Percentiles rank a stretch among this genome's conserved stretches.
Conservation (phyloP, 1,284 basidiomycete genomes). For the Schizopora paradoxa region DNA sequence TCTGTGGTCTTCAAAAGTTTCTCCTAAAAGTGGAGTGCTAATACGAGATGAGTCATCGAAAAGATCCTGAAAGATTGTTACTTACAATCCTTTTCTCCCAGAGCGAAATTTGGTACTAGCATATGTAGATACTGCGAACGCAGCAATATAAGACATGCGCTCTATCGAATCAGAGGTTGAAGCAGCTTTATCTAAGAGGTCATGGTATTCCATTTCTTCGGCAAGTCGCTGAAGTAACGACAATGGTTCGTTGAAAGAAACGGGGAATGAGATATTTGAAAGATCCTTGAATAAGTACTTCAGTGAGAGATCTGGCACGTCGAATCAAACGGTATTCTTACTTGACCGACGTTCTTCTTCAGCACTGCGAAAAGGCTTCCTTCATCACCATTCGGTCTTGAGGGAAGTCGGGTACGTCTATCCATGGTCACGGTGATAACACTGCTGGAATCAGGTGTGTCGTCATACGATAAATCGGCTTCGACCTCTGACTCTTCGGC, state of each 20-base stretch:
- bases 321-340: constrained; percentile 25
- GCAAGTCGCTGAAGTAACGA: constrained; percentile 75
- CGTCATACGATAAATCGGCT: constrained; percentile 22
- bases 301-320: neutral
- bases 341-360: constrained; percentile 92
- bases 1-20: constrained; percentile 81
- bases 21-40: constrained; percentile 84
- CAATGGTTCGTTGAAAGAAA: constrained; percentile 86
- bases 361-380: constrained; percentile 82
- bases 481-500: constrained; percentile 15
- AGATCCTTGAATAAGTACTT: constrained; percentile 53
- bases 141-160: constrained; percentile 72
- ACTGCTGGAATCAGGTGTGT: constrained; percentile 18
- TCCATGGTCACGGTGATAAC: constrained; percentile 33
- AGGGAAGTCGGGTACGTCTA: constrained; percentile 62
- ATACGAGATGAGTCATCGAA: constrained; percentile 9
- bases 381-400: constrained; percentile 70
- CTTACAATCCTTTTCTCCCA: constrained; percentile 84
- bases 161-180: constrained; percentile 58
- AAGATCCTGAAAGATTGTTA: constrained; percentile 20
- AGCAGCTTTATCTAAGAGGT: constrained; percentile 64
- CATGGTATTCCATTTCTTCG: constrained; percentile 81
- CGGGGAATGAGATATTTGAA: constrained; percentile 79
- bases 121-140: constrained; percentile 81
- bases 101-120: constrained; percentile 76